Conservation (phyloP, 257 asterid genomes). For the Echites panduratus region DNA sequence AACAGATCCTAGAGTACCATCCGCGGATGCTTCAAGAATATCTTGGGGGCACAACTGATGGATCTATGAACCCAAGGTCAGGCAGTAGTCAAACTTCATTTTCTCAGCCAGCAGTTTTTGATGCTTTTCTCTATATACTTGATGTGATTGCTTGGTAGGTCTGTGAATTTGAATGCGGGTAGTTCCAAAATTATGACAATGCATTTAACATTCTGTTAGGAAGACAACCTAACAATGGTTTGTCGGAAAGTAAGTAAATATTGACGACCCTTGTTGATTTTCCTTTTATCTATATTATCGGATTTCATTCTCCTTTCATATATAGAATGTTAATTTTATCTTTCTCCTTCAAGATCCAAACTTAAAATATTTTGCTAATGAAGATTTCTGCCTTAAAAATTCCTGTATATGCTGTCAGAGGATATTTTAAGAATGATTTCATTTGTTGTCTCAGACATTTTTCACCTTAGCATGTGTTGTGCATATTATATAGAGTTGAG, state of each 20-base stretch:
- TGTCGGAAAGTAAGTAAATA: too few species aligned
- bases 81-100: neutral
- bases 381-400: neutral
- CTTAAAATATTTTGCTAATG: neutral
- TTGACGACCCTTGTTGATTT: neutral
- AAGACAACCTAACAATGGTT: too few species aligned
- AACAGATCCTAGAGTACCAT: constrained; percentile 91
- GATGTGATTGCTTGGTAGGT: neutral
- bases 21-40: constrained; percentile 93
- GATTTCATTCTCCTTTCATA: neutral
- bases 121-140: neutral
- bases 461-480: neutral
- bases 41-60: constrained; percentile 73
- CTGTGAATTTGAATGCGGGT: neutral
- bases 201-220: too few species aligned
- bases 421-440: neutral
- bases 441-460: neutral
- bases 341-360: too few species aligned
- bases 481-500: too few species aligned
- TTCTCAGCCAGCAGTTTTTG: neutral
- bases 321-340: too few species aligned
- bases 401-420: neutral
- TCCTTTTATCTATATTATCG: too few species aligned
- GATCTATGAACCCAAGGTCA: constrained; percentile 95
- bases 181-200: too few species aligned